A percentile compares a stretch with the other conserved stretches of the same genome.
Evolutionary conservation across 106 monocot species (phyloP).

Genomic region (Dactylorhiza incarnata): DNA sequence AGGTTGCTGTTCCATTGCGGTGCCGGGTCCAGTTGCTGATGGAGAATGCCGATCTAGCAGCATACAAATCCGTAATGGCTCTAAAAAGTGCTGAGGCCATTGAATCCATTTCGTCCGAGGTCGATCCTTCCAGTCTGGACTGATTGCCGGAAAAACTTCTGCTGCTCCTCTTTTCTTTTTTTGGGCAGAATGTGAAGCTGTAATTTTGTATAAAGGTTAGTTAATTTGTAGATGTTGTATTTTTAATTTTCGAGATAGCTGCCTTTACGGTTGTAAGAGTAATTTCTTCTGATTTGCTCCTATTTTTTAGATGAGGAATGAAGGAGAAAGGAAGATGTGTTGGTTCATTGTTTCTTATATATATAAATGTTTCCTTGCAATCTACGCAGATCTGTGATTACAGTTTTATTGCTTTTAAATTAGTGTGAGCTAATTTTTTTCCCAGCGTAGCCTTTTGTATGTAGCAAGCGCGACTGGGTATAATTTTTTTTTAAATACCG

Average conservation of each 20-base stretch:
- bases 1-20: slow-evolving; percentile 36
- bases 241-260: not conserved
- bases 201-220: slow-evolving; percentile 11
- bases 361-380: too few species aligned
- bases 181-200: not conserved
- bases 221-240: slow-evolving; percentile 5
- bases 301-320: not conserved
- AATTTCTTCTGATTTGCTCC: not conserved
- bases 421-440: too few species aligned
- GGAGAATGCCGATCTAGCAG: slow-evolving; percentile 54
- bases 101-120: not conserved
- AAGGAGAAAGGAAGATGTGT: too few species aligned
- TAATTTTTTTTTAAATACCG: too few species aligned
- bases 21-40: slow-evolving; percentile 50
- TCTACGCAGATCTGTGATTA: too few species aligned
- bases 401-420: too few species aligned
- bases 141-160: not conserved
- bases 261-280: not conserved
- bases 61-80: slow-evolving; percentile 66
- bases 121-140: slow-evolving; percentile 21
- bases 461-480: too few species aligned
- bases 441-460: too few species aligned
- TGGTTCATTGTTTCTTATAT: too few species aligned
- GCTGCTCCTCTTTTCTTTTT: too few species aligned
- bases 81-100: slow-evolving; percentile 46